Evolutionary conservation across 345 rosid species (phyloP).

Genomic region (Nasturtium officinale): DNA sequence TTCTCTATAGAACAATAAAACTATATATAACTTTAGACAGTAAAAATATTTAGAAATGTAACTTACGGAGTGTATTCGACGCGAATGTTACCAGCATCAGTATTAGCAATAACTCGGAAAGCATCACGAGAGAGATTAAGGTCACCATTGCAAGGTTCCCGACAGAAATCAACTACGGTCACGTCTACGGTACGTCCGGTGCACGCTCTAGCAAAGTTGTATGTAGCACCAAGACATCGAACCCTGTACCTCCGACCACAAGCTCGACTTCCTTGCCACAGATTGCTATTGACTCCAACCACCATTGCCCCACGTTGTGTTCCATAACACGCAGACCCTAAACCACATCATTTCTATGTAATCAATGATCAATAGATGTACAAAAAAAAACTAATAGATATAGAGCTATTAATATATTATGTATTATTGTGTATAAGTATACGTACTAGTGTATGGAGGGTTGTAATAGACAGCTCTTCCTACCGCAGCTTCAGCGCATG

Average conservation of each 20-base stretch:
- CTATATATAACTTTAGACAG: neutral
- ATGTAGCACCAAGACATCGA: conserved; percentile 44
- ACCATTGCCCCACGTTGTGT: conserved; percentile 37
- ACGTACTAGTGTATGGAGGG: conserved; percentile 45
- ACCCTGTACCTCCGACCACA: conserved; percentile 58
- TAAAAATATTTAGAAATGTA: neutral
- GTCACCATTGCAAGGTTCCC: conserved; percentile 46
- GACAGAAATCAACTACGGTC: conserved; percentile 51
- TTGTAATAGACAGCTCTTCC: conserved; percentile 44
- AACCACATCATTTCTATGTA: conserved; percentile 4
- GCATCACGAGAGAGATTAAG: conserved; percentile 62
- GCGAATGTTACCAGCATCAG: conserved; percentile 48
- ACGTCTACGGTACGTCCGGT: conserved; percentile 43
- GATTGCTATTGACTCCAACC: conserved; percentile 46
- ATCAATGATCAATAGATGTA: neutral
- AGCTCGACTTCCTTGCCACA: conserved; percentile 47
- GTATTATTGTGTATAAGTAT: neutral
- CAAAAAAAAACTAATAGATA: neutral
- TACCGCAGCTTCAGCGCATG: conserved; percentile 36
- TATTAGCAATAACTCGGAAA: conserved; percentile 51
- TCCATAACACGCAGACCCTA: conserved; percentile 51
- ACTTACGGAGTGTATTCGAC: conserved; percentile 41
- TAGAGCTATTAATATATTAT: neutral
- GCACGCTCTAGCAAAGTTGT: conserved; percentile 43
- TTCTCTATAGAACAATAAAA: neutral